Conservation (phyloP, 2,329 filamentous ascomycete genomes). For the Hortaea sp. region DNA sequence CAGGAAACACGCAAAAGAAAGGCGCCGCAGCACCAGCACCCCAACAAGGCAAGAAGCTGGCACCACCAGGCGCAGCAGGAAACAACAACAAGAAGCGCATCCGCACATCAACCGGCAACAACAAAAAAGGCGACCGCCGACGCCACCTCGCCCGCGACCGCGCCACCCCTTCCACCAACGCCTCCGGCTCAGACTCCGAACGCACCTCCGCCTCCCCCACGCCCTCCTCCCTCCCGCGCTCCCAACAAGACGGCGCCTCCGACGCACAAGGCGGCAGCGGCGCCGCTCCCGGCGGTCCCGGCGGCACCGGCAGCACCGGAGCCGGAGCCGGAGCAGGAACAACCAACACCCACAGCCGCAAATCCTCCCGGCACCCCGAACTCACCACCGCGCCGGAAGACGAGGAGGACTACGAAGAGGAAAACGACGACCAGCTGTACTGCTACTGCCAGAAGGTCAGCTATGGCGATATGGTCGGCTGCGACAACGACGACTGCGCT, state of each 20-base stretch:
- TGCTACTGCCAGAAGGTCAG: conserved; percentile 75
- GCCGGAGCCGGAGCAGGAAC: not conserved
- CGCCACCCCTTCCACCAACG: conserved; percentile 22
- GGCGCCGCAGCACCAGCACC: conserved; percentile 26
- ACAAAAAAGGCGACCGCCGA: conserved; percentile 23
- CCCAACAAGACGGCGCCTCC: conserved; percentile 18
- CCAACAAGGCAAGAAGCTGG: conserved; percentile 36
- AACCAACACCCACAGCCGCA: not conserved
- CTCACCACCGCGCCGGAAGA: conserved; percentile 4
- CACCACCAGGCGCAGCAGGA: conserved; percentile 4
- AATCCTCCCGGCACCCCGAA: not conserved
- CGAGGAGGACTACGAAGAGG: conserved; percentile 21
- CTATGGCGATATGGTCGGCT: conserved; percentile 82
- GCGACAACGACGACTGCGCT: conserved; percentile 71
- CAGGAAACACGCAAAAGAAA: conserved; percentile 18
- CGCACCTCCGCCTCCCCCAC: conserved; percentile 19
- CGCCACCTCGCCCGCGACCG: conserved; percentile 25
- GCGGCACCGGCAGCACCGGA: not conserved
- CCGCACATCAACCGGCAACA: conserved; percentile 8
- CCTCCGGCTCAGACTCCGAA: conserved; percentile 17
- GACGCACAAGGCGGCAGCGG: conserved; percentile 3
- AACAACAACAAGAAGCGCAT: conserved; percentile 13
- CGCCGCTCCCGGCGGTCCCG: not conserved
- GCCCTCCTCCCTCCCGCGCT: conserved; percentile 19
- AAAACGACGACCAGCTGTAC: conserved; percentile 53